These are phyloP conservation scores for Trypanosoma melophagium DNA, from an alignment of 208 protist species.

Conservation along the genomic window DNA sequence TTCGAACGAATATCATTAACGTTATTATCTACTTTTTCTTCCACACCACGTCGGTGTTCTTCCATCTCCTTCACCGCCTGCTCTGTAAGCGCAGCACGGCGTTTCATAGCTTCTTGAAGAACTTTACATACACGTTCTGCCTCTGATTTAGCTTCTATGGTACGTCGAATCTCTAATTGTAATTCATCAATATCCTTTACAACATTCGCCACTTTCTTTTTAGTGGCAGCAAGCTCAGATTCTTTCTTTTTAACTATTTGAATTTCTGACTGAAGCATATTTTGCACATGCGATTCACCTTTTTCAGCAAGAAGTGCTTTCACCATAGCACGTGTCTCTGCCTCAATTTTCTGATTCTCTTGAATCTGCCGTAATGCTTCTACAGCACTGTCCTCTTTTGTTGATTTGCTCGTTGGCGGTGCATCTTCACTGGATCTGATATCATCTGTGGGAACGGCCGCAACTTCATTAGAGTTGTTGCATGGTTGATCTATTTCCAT, in stretches of 20 bases:
- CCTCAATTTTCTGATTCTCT: conserved; percentile 30
- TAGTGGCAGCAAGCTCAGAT: conserved; percentile 47
- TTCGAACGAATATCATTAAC: conserved; percentile 46
- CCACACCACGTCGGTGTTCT: conserved; percentile 38
- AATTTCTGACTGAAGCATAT: conserved; percentile 68
- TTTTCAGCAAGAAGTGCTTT: conserved; percentile 44
- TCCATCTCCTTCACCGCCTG: conserved; percentile 59
- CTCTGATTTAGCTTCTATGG: conserved; percentile 28
- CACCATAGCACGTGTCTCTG: conserved; percentile 39
- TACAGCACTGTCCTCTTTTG: background rate
- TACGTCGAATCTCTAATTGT: conserved; percentile 32
- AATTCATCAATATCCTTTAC: conserved; percentile 39
- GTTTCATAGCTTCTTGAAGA: conserved; percentile 52
- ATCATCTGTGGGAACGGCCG: too few species aligned
- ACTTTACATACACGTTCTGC: conserved; percentile 45
- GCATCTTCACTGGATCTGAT: background rate
- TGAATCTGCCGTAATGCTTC: conserved; percentile 17
- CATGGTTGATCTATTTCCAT: too few species aligned
- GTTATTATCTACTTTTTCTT: conserved; percentile 44
- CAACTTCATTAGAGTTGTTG: too few species aligned
- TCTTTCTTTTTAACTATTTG: conserved; percentile 65
- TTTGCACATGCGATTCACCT: conserved; percentile 61
- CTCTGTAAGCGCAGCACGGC: conserved; percentile 45
- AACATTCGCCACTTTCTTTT: conserved; percentile 46
- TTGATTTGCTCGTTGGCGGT: background rate